Conservation (phyloP, 192 early-diverging fungal genomes). For the Coemansia sp. region DNA sequence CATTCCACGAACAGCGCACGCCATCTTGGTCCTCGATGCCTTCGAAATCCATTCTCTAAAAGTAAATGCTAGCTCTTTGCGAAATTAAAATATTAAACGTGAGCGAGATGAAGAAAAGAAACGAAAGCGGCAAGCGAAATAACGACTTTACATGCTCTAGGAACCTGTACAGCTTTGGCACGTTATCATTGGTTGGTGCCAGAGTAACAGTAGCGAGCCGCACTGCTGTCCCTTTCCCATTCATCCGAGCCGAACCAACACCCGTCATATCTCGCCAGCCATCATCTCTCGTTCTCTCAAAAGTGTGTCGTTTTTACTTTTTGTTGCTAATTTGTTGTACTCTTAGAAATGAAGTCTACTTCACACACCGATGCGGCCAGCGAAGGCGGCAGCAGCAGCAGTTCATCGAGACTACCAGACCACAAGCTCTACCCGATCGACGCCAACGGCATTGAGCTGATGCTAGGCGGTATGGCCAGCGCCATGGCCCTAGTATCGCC, state of each 20-base stretch:
- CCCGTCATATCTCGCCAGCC: not conserved
- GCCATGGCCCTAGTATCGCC: constrained; percentile 42
- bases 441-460: constrained; percentile 47
- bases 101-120: constrained; percentile 11
- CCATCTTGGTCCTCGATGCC: constrained; percentile 94
- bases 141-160: not conserved
- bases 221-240: too few species aligned
- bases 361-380: not conserved
- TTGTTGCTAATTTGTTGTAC: not conserved
- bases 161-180: constrained; percentile 21
- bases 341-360: not conserved
- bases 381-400: not conserved
- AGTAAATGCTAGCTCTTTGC: not conserved
- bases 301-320: not conserved
- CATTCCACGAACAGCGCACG: constrained; percentile 97
- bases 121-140: not conserved
- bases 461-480: constrained; percentile 44
- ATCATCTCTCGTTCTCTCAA: not conserved
- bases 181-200: constrained; percentile 17
- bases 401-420: not conserved
- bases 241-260: not conserved
- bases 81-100: not conserved
- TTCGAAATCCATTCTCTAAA: constrained; percentile 73
- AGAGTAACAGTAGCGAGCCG: not conserved
- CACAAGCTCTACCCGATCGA: constrained; percentile 48